Evolutionary conservation across 2,329 filamentous ascomycete genomes (phyloP), one percentile per base, ranked within the genome.

Genomic region (Fusarium sp.): DNA sequence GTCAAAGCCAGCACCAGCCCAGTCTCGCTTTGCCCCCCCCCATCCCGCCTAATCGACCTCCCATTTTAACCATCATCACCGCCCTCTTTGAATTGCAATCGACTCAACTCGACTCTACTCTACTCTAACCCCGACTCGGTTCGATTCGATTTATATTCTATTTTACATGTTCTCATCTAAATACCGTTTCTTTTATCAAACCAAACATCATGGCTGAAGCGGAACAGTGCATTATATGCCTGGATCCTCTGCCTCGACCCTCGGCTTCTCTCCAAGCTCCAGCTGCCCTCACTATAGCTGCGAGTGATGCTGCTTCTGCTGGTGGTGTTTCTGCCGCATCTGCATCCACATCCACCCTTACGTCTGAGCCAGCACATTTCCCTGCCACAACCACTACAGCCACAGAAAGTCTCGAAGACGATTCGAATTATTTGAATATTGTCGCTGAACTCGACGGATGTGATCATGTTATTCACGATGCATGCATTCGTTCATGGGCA

Each of bases 401-500:
- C 58, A 61, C 71, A 61, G 63, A 70, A 45, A 41, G 68, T 69
- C 65, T 74, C 60, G 63, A 75, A 56, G 72, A 78, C 53, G 76
- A 80, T 27, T 55, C 75, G 32, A 79, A 72, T 69, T 75, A 80
- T 68, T 78, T 81, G 73, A 80, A 83, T 71, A 80, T 82, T 63
- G 85, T 90, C 66, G 88, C 89, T 42, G 81, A 86, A 58, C 87
- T 91, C 51, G 84, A 89, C 64, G 91, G 93, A 48, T 99, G 96
- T 81, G 92, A 93, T 62, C 97, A 99, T 84, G 88, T 94, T 74
- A 86, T 99, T 74, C 96, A 99, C 82, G 91, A 99, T 82, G 90
- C 92, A 55, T 99, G 96, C 80, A 87, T 99, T 73, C 92, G 92
- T 74, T 93, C 94, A 73, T 99, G 96, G 96, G 93, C 95, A 47